Evolutionary conservation across 331 rosid species (phyloP), one percentile per base, ranked within the genome.

Genomic region (Ulmus americana): DNA sequence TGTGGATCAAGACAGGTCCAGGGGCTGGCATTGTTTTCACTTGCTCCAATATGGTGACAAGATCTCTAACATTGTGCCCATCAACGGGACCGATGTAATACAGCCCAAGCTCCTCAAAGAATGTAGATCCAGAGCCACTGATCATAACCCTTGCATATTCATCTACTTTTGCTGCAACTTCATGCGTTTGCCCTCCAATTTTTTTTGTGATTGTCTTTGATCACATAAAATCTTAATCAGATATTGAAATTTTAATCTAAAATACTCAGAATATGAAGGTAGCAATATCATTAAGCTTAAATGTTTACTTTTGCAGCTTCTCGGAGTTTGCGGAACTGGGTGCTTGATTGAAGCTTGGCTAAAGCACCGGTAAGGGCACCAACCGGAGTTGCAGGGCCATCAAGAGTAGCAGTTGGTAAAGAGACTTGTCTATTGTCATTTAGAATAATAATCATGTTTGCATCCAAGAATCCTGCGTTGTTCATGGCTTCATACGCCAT

Each of bases 401-500:
- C 95, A 16, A 88, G 86, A 15, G 91, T 91, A 4, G 97, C 95
- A 6, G 96, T 91, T 39, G 96, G 97, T 59, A 91, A 74, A 49
- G 97, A 91, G 18, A 90, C 97, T 82, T 86, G 97, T 59, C 78
- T 86, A 48, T 88, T 91, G 74, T 91, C 97, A 61, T 91, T 91
- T 12, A 88, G 74, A 58, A 91, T 59, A 50, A 88, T 80, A 10
- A 91, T 88, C 79, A 91, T 49, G 74, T 91, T 91, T 16, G 91
- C 16, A 43, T 86, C 97, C 38, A 91, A 76, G 56, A 70, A 91
- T 48, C 97, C 96, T 54, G 96, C 95, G 38, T 88, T 91, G 75
- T 86, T 91, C 96, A 91, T 72, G 55, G 97, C 97, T 72, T 91
- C 97, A n/a, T 88, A 91, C 28, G 95, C 97, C 82, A 88, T 91